Evolutionary conservation across 306 rosid genomes (phyloP), one percentile per base, ranked within the genome.

Genomic region (Prunus padus): DNA sequence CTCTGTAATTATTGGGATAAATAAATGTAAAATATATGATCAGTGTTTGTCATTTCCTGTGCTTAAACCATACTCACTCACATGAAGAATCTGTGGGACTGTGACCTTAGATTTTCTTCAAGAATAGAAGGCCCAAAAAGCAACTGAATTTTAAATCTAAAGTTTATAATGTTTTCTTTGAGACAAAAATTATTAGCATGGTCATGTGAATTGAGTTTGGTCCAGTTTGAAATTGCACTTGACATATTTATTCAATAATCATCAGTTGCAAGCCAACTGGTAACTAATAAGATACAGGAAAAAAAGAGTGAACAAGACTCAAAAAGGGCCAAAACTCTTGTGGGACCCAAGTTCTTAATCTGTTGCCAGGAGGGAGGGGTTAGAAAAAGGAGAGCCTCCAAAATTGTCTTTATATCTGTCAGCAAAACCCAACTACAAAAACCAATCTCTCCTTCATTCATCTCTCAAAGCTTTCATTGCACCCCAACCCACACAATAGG

Each of bases 151-250:
- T 15, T 67, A 62, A 37, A 11, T 67, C 12, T 37, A 44, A 51
- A 12, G 26, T 26, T 42, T 62, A 47, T 16, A 59, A 13, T 13
- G 15, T 26, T 59, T 55, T 9, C 2, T 57, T 57, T 50, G 69
- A 74, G 65, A 62, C 69, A 70, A 37, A 65, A 72, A 74, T 26
- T 55, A 57, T 51, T 25, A 77, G 63, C 69, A 67, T 44, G 52
- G 60, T 71, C 87, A 85, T 80, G 91, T 90, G 90, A 93, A 82
- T 9, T 82, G 84, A 84, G 69, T 76, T 84, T 66, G 87, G 86
- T 63, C 28, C 50, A 76, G 76, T 78, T 75, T 80, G 87, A 82
- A 67, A 56, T 40, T 63, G 77, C 62, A 65, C 81, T 76, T 56
- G 40, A 73, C 18, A 56, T 76, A 73, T 69, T 62, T 67, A 72